Evolutionary conservation across 2,329 filamentous ascomycete genomes (phyloP), one percentile per base, ranked within the genome.

Genomic region (Ascochyta rabiei): DNA sequence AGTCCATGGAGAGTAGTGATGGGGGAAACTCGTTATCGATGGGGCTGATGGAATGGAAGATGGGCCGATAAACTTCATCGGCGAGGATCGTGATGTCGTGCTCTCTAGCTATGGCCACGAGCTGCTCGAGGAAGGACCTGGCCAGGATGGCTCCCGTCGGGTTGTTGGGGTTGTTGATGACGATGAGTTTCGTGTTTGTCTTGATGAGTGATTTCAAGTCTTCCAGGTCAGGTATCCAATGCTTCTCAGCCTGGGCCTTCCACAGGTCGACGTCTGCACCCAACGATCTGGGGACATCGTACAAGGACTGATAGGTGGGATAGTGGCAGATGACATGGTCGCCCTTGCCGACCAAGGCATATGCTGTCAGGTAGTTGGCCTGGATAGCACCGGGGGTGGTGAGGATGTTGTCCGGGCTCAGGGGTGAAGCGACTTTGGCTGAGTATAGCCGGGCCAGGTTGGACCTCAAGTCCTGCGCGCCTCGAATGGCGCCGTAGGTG

Each of bases 261-360:
- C 91, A 96, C 10, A 93, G 73, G 37, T 86, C 86, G 15, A 96
- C 89, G 54, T 90, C 84, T 1, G 90, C 90, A 0, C 91, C 91
- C 5, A 96, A 77, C 33, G 86, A 88, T 61, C 82, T 80, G 0
- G 91, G 90, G 0, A 96, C 84, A 9, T 86, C 80, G 69, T 93
- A 95, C 1, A 96, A 81, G 66, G 95, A 90, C 72, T 95, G 90
- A 67, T 75, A 96, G 0, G 90, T 93, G 12, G 92, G 91, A 70
- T 92, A 90, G 53, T 95, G 89, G 67, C 90, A 95, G 54, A 96
- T 83, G 41, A 93, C 89, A 80, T 96, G 91, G 69, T 96, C 90
- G 0, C 87, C 89, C 0, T 86, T 84, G 0, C 85, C 84, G 2
- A 95, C 71, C 6, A 95, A 79, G 1, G 87, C 81, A 72, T 93